These are phyloP conservation scores for Globisporangium orthogonon DNA, from an alignment of 352 stramenopile genomes.

Conservation along the genomic window DNA sequence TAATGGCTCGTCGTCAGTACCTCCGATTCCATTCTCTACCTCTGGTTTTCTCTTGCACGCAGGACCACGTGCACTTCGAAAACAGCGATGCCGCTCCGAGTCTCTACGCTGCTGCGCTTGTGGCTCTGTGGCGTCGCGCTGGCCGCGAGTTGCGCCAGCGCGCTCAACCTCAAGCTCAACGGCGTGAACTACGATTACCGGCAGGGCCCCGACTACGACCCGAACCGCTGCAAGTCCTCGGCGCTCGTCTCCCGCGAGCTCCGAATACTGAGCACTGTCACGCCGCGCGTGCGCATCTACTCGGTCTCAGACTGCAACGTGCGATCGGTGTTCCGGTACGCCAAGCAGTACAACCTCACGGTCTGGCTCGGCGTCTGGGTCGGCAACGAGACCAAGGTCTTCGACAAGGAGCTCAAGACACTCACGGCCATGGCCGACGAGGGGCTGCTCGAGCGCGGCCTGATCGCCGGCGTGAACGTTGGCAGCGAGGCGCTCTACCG, in stretches of 20 bases:
- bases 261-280: slow-evolving; percentile 29
- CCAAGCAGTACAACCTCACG: slow-evolving; percentile 35
- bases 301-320: slow-evolving; percentile 59
- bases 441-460: slow-evolving; percentile 19
- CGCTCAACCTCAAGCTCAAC: slow-evolving; percentile 15
- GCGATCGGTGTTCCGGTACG: slow-evolving; percentile 22
- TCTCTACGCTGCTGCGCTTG: background rate
- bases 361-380: slow-evolving; percentile 70
- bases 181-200: slow-evolving; percentile 74
- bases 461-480: slow-evolving; percentile 51
- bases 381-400: slow-evolving; percentile 21
- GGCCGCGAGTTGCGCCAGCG: background rate
- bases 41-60: too few relatives aligned
- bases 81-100: background rate
- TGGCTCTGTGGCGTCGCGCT: background rate
- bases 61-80: background rate
- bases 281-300: slow-evolving; percentile 44
- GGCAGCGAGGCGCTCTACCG: slow-evolving; percentile 66
- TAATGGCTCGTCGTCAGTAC: too few relatives aligned
- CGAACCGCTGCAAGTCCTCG: slow-evolving; percentile 43
- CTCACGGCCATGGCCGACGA: slow-evolving; percentile 29
- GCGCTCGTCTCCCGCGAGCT: slow-evolving; percentile 36
- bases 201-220: slow-evolving; percentile 40
- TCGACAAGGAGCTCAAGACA: slow-evolving; percentile 32
- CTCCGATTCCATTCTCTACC: too few relatives aligned